These are phyloP conservation scores for Magnusiomyces paraingens DNA, from an alignment of 1,139 yeast species.

Conservation along the genomic window DNA sequence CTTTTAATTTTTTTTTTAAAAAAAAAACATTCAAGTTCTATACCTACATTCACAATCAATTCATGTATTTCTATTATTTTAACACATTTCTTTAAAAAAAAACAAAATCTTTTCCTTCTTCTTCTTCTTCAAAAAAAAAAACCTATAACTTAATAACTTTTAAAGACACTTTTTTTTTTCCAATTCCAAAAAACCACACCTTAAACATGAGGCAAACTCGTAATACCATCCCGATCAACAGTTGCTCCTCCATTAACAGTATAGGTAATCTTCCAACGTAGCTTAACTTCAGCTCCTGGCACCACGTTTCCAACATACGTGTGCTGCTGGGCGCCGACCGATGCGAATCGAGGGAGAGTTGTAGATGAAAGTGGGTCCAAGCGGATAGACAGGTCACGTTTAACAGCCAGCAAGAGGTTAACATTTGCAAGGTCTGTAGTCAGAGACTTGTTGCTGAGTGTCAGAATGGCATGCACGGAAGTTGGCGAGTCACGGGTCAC, in stretches of 20 bases:
- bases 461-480: conserved; percentile 39
- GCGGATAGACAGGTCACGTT: conserved; percentile 59
- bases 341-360: conserved; percentile 44
- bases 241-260: conserved; percentile 31
- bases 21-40: too few relatives aligned
- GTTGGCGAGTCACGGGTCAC: background rate
- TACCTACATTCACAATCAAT: too few relatives aligned
- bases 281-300: conserved; percentile 40
- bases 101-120: too few relatives aligned
- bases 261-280: conserved; percentile 77
- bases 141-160: too few relatives aligned
- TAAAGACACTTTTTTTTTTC: too few relatives aligned
- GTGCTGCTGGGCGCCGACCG: conserved; percentile 52
- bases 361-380: conserved; percentile 67
- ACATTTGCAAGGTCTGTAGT: conserved; percentile 40
- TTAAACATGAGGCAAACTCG: too few relatives aligned
- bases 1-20: too few relatives aligned
- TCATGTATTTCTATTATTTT: too few relatives aligned
- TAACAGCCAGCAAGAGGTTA: conserved; percentile 74
- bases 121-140: too few relatives aligned
- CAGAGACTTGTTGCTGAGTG: conserved; percentile 42
- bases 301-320: conserved; percentile 39
- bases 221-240: conserved; percentile 6
- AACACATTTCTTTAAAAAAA: too few relatives aligned
- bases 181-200: too few relatives aligned